Evolutionary conservation across 345 rosid species (phyloP).

Genomic region (Eucalyptus polyanthemos): DNA sequence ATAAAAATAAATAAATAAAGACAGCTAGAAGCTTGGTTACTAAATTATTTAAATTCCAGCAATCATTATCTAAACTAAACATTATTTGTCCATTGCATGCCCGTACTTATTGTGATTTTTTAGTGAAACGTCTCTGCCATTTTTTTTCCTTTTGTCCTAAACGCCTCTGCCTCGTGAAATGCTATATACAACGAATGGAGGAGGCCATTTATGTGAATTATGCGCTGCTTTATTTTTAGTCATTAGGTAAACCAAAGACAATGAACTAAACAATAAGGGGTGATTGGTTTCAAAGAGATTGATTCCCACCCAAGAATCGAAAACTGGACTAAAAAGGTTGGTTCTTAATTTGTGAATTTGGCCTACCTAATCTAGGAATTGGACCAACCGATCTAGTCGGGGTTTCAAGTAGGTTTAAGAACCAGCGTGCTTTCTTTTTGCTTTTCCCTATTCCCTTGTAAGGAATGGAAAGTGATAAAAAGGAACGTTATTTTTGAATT

Average conservation of each 20-base stretch:
- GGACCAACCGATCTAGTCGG: too few relatives aligned
- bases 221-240: neutral
- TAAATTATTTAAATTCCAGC: neutral
- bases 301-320: fast-evolving
- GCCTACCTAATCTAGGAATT: too few relatives aligned
- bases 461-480: neutral
- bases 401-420: neutral
- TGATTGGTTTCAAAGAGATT: fast-evolving
- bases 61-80: neutral
- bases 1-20: neutral
- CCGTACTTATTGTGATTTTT: neutral
- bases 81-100: neutral
- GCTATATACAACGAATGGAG: neutral
- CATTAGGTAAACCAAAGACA: fast-evolving
- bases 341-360: neutral
- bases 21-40: neutral
- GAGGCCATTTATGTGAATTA: neutral
- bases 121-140: neutral
- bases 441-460: neutral
- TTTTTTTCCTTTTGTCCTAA: too few relatives aligned
- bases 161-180: neutral
- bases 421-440: neutral
- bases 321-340: neutral
- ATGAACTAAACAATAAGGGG: neutral
- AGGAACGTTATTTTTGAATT: neutral